These are phyloP conservation scores for Dictyophora rubrovolvata DNA, from an alignment of 768 basidiomycete species.

Conservation along the genomic window DNA sequence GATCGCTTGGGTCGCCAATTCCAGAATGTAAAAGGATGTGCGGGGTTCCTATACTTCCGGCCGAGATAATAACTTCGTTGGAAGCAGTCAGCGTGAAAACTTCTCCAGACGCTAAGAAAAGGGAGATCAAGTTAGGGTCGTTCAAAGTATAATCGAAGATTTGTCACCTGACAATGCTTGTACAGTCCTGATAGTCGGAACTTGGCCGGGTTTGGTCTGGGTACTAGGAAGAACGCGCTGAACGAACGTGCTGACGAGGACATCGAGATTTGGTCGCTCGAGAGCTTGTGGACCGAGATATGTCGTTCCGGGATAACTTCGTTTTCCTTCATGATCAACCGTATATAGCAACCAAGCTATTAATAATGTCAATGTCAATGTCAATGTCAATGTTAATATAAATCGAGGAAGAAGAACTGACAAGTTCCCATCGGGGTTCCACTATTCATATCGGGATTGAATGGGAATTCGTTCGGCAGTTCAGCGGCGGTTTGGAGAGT, in stretches of 20 bases:
- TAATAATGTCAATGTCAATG: conserved; percentile 2
- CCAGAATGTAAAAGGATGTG: conserved; percentile 22
- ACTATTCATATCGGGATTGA: conserved; percentile 32
- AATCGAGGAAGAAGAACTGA: conserved; percentile 13
- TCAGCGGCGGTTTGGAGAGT: conserved; percentile 21
- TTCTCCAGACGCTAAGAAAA: background rate
- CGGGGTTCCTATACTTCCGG: conserved; percentile 18
- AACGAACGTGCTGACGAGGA: conserved; percentile 19
- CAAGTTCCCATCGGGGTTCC: conserved; percentile 33
- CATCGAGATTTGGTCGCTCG: conserved; percentile 26
- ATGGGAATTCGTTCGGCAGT: conserved; percentile 28
- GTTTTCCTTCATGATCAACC: conserved; percentile 18
- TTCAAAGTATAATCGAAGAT: too few species aligned
- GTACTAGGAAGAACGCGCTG: background rate
- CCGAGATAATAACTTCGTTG: conserved; percentile 19
- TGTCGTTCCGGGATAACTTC: conserved; percentile 26
- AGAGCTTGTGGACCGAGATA: conserved; percentile 19
- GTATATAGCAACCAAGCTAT: conserved; percentile 23
- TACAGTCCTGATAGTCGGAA: background rate
- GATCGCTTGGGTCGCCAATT: conserved; percentile 16
- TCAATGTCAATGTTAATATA: too few species aligned
- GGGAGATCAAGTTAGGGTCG: too few species aligned
- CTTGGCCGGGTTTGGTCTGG: background rate
- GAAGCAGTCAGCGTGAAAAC: conserved; percentile 9
- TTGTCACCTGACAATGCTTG: background rate